phyloP scores from a whole-genome alignment of 2,329 filamentous ascomycete species.

The Delphinella strobiligena region DNA sequence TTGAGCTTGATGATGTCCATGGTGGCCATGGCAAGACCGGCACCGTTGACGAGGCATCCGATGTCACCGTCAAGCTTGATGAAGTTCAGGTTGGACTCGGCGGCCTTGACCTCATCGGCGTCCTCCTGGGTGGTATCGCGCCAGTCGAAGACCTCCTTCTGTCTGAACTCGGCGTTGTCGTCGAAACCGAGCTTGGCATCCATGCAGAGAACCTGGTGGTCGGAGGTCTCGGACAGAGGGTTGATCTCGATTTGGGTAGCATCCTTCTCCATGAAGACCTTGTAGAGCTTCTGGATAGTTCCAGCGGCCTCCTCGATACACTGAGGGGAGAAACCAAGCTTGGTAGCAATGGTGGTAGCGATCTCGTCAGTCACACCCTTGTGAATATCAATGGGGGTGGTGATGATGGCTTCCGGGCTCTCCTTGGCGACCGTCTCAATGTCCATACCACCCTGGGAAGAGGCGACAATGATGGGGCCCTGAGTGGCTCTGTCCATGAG shows the following conservation, averaged over 20 bases:
- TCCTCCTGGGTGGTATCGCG: constrained; percentile 94
- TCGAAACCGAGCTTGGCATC: constrained; percentile 98
- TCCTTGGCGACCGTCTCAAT: constrained; percentile 98
- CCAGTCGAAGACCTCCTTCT: constrained; percentile 91
- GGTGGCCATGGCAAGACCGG: constrained; percentile 97
- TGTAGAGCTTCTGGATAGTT: constrained; percentile 98
- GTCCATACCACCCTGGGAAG: constrained; percentile 97
- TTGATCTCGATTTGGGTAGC: constrained; percentile 99
- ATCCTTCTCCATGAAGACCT: constrained; percentile 96
- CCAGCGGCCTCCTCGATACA: constrained; percentile 91
- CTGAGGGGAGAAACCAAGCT: constrained; percentile 95
- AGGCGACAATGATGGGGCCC: constrained; percentile 89
- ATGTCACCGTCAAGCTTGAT: constrained; percentile 99
- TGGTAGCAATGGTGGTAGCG: constrained; percentile 73
- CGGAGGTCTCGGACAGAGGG: constrained; percentile 92
- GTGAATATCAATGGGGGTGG: constrained; percentile 88
- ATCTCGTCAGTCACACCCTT: constrained; percentile 91
- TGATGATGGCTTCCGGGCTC: constrained; percentile 88
- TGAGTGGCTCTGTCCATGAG: constrained; percentile 94
- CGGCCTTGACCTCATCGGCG: constrained; percentile 92
- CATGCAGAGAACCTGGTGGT: constrained; percentile 98
- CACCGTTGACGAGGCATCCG: constrained; percentile 97
- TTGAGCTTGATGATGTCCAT: constrained; percentile 99
- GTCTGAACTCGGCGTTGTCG: constrained; percentile 96
- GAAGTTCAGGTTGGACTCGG: constrained; percentile 91